Percentiles rank a stretch among this genome's conserved stretches.
Evolutionary conservation across 306 rosid species (phyloP).

Genomic region (Boehmeria nivea): DNA sequence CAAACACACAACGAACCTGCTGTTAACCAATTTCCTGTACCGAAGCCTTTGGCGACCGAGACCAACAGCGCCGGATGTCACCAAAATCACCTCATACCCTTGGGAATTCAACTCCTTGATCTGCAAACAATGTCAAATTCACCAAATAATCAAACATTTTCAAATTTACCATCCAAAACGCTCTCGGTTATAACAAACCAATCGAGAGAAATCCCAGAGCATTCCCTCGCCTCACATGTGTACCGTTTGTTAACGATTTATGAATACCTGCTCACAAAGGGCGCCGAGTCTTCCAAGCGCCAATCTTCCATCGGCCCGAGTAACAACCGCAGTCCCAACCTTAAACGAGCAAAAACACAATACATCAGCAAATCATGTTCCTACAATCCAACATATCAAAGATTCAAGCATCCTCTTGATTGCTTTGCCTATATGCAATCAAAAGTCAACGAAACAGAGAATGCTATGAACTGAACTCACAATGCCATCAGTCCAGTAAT

Average conservation of each 20-base stretch:
- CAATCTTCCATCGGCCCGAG: conserved; percentile 53
- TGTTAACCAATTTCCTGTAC: conserved; percentile 70
- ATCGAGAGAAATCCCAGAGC: too few species aligned
- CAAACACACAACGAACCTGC: conserved; percentile 43
- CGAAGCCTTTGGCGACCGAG: conserved; percentile 95
- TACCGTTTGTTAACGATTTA: too few species aligned
- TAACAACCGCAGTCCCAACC: conserved; percentile 72
- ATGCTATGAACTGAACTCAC: not conserved
- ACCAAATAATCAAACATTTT: conserved; percentile 14
- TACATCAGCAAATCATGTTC: too few species aligned
- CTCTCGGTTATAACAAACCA: too few species aligned
- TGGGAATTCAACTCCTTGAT: conserved; percentile 68
- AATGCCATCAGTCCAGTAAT: too few species aligned
- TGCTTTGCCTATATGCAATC: too few species aligned
- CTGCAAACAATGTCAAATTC: conserved; percentile 29
- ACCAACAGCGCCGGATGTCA: conserved; percentile 98
- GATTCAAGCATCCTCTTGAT: too few species aligned
- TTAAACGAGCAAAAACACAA: conserved; percentile 20
- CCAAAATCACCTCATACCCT: conserved; percentile 85
- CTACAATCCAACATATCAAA: too few species aligned
- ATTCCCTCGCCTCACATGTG: too few species aligned
- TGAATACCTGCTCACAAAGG: conserved; percentile 77
- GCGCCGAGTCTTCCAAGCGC: conserved; percentile 73
- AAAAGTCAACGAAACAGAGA: not conserved
- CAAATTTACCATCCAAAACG: conserved; percentile 4